phyloP scores from a whole-genome alignment of 2,329 filamentous ascomycete genomes.

The Remersonia thermophila region DNA sequence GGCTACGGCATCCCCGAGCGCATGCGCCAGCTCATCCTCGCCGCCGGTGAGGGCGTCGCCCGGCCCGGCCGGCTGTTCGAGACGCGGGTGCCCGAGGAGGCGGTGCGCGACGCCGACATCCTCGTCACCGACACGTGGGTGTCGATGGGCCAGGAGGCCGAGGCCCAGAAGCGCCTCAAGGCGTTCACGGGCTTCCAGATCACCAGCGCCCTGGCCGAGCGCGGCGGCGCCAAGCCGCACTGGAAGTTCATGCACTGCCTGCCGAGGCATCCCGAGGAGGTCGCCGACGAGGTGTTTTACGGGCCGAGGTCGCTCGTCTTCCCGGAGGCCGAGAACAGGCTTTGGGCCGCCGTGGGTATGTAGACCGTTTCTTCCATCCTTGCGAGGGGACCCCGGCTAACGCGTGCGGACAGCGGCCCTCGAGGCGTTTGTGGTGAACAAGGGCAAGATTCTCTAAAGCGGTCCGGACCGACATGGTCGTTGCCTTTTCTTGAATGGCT shows the following conservation, averaged over 20 bases:
- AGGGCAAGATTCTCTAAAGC: conserved; percentile 54
- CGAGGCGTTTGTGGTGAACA: conserved; percentile 88
- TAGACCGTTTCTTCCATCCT: background rate
- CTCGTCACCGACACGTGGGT: conserved; percentile 97
- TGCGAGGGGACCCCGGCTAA: too few species aligned
- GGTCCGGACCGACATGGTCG: background rate
- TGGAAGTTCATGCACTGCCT: conserved; percentile 99
- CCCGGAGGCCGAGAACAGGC: conserved; percentile 82
- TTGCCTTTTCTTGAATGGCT: background rate
- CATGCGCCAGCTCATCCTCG: conserved; percentile 62
- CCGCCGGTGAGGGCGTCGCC: conserved; percentile 44
- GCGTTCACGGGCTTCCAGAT: conserved; percentile 88
- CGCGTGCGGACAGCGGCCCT: conserved; percentile 47
- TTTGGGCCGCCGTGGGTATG: conserved; percentile 76
- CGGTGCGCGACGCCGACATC: conserved; percentile 72
- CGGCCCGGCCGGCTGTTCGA: conserved; percentile 57
- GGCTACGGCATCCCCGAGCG: conserved; percentile 68
- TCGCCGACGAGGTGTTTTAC: conserved; percentile 91
- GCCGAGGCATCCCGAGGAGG: conserved; percentile 84
- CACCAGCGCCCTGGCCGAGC: conserved; percentile 69
- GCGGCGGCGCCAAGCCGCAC: conserved; percentile 70
- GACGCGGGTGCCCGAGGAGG: conserved; percentile 73
- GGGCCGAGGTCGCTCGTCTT: conserved; percentile 77
- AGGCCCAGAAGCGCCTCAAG: conserved; percentile 62
- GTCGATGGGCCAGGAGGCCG: conserved; percentile 92